These are phyloP conservation scores for Neoascochyta sp. DNA, from an alignment of 2,329 filamentous ascomycete species.

Conservation along the genomic window DNA sequence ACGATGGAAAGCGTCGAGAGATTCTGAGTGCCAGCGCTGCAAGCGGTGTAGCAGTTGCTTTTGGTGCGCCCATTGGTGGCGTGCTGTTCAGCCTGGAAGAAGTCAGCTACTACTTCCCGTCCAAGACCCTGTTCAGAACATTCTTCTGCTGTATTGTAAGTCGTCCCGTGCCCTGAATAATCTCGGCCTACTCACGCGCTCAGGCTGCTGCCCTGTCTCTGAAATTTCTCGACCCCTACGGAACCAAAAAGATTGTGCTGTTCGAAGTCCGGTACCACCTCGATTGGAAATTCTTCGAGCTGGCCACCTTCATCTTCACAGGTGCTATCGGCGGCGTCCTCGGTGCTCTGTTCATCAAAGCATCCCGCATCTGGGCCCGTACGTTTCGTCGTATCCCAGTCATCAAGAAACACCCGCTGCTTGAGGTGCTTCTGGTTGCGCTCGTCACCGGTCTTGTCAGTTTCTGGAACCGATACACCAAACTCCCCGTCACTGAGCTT, in stretches of 20 bases:
- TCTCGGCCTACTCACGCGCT: conserved; percentile 9
- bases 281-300: conserved; percentile 93
- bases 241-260: conserved; percentile 92
- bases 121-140: conserved; percentile 93
- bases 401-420: conserved; percentile 78
- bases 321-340: conserved; percentile 79
- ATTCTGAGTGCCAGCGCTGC: conserved; percentile 90
- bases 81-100: conserved; percentile 93
- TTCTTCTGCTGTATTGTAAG: conserved; percentile 94
- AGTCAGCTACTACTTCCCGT: conserved; percentile 95
- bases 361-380: conserved; percentile 82
- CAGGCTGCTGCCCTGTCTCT: conserved; percentile 74
- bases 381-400: conserved; percentile 75
- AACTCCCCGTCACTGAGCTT: conserved; percentile 83
- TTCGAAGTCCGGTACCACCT: conserved; percentile 88
- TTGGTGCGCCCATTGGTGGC: conserved; percentile 84
- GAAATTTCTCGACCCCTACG: conserved; percentile 94
- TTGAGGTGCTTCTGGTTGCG: conserved; percentile 87
- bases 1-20: conserved; percentile 91
- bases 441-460: conserved; percentile 77
- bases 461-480: conserved; percentile 92
- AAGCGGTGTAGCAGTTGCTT: conserved; percentile 88
- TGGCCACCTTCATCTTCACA: conserved; percentile 78
- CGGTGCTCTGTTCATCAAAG: conserved; percentile 95
- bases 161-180: conserved; percentile 7